These are phyloP conservation scores for Colletotrichum orchidophilum DNA, from an alignment of 2,329 filamentous ascomycete genomes.

Conservation along the genomic window DNA sequence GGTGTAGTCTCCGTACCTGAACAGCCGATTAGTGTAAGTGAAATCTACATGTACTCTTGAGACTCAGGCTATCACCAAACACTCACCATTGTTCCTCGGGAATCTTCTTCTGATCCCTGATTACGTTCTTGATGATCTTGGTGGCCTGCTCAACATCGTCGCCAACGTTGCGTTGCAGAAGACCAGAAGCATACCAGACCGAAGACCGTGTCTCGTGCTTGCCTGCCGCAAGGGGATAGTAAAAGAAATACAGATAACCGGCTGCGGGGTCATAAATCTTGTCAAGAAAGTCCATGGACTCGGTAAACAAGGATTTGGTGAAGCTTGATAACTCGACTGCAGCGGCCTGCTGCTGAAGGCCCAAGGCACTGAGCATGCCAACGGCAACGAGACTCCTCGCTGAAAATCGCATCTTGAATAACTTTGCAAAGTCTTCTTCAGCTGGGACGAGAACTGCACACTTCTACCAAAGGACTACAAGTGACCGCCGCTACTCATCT, in stretches of 20 bases:
- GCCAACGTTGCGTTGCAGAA: slow-evolving; percentile 62
- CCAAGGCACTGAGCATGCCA: background rate
- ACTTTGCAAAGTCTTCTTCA: background rate
- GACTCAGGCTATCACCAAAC: slow-evolving; percentile 52
- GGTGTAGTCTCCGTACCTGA: slow-evolving; percentile 49
- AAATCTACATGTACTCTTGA: background rate
- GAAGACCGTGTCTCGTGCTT: slow-evolving; percentile 65
- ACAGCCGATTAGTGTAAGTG: background rate
- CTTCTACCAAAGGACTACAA: background rate
- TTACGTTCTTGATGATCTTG: slow-evolving; percentile 63
- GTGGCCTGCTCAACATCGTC: slow-evolving; percentile 59
- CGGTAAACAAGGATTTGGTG: slow-evolving; percentile 51
- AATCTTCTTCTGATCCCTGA: slow-evolving; percentile 61
- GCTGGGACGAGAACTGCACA: no score
- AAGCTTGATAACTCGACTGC: slow-evolving; percentile 35
- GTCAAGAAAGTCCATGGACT: slow-evolving; percentile 65
- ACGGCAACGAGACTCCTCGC: background rate
- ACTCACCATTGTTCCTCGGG: slow-evolving; percentile 45
- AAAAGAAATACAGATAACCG: slow-evolving; percentile 62
- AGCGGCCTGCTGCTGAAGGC: background rate
- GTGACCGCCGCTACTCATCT: background rate
- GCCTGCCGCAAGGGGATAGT: slow-evolving; percentile 50
- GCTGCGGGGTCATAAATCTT: slow-evolving; percentile 59
- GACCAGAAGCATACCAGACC: slow-evolving; percentile 66
- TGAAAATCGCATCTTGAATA: background rate